Evolutionary conservation across 495 filamentous ascomycete species (phyloP).

Genomic region (Podospora pseudoanserina): DNA sequence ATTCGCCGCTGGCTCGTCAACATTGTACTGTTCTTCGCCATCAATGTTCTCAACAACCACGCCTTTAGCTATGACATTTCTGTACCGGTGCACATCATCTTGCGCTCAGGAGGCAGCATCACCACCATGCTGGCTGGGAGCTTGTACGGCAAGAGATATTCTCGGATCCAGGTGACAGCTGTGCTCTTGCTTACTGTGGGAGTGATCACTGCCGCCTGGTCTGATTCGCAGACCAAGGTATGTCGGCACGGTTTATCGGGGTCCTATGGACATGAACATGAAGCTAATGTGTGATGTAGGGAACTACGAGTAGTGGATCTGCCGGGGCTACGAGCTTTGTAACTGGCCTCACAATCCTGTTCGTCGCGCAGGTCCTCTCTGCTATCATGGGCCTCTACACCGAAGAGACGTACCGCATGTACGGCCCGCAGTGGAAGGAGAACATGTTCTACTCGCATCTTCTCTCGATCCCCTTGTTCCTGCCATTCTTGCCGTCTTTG

Average conservation of each 20-base stretch:
- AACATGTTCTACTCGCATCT: constrained; percentile 92
- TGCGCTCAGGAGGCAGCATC: constrained; percentile 91
- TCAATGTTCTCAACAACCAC: constrained; percentile 95
- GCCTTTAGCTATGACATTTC: constrained; percentile 96
- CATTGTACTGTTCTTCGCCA: constrained; percentile 84
- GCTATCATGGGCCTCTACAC: constrained; percentile 95
- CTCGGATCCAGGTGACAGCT: constrained; percentile 68
- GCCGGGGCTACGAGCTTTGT: constrained; percentile 47
- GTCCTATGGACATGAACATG: constrained; percentile 19
- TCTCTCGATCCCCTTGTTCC: constrained; percentile 67
- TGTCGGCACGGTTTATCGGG: constrained; percentile 10
- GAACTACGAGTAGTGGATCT: constrained; percentile 27
- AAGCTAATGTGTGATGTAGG: constrained; percentile 26
- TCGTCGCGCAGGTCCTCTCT: constrained; percentile 83
- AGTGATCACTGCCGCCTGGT: constrained; percentile 80
- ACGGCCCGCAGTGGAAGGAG: constrained; percentile 91
- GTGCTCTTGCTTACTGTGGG: constrained; percentile 81
- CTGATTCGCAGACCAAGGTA: constrained; percentile 81
- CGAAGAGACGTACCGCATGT: constrained; percentile 77
- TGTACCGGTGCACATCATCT: constrained; percentile 94
- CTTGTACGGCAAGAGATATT: constrained; percentile 80
- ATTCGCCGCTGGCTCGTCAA: constrained; percentile 80
- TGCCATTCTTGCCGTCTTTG: constrained; percentile 54
- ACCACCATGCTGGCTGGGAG: constrained; percentile 87
- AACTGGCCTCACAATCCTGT: constrained; percentile 78